A percentile compares a stretch with the other conserved stretches of the same genome.
phyloP scores from a whole-genome alignment of 129 eudicot species.

The Silybum marianum region DNA sequence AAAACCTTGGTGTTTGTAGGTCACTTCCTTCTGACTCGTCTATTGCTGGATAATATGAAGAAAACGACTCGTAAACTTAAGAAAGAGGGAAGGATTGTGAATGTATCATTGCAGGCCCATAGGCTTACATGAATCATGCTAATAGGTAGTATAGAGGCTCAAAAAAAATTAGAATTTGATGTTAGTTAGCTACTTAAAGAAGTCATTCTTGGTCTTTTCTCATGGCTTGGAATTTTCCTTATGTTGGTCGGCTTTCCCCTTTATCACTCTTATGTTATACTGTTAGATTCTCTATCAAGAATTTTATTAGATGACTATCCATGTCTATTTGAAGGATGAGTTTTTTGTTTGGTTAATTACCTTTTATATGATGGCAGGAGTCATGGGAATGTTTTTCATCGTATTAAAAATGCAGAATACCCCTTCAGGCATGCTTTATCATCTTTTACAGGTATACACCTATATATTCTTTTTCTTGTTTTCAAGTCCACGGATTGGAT shows the following conservation, averaged over 20 bases:
- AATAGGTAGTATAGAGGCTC: conserved; percentile 9
- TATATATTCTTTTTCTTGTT: conserved; percentile 6
- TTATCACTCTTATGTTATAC: too few species aligned
- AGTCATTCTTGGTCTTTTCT: conserved; percentile 11
- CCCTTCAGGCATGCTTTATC: conserved; percentile 12
- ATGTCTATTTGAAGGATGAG: too few species aligned
- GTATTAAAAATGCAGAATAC: conserved; percentile 14
- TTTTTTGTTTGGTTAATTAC: not conserved
- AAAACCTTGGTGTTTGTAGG: too few species aligned
- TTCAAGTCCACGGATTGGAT: conserved; percentile 5
- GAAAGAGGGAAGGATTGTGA: conserved; percentile 78
- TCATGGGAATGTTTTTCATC: conserved; percentile 7
- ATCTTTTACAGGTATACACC: too few species aligned
- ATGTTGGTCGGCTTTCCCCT: conserved; percentile 19
- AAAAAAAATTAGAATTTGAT: conserved; percentile 25
- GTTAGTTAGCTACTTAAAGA: conserved; percentile 24
- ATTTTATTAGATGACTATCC: too few species aligned
- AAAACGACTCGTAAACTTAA: conserved; percentile 54
- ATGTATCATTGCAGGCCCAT: conserved; percentile 71
- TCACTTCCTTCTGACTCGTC: too few species aligned
- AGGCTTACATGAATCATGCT: conserved; percentile 28
- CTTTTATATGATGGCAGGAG: conserved; percentile 6
- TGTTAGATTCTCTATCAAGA: too few species aligned
- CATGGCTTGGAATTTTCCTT: conserved; percentile 24
- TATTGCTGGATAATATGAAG: conserved; percentile 78